Base-by-base conservation (phyloP, 192 early-diverging fungal genomes). In the Radiomyces spectabilis region DNA sequence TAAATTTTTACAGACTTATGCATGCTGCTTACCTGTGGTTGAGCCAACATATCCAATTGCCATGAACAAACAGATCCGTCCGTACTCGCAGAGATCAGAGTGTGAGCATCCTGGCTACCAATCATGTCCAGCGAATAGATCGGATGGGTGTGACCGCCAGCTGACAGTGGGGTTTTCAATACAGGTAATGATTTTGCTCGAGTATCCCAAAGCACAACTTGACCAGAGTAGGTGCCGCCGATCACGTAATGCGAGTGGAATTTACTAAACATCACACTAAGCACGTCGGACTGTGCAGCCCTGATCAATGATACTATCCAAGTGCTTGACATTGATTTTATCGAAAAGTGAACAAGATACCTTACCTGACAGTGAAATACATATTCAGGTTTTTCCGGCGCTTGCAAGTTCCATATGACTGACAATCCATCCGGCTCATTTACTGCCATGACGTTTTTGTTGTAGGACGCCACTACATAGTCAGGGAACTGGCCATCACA, bases 171-270 rank as follows among this genome's bases (percentile, higher is more conserved):
- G 4, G 97, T 91, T 69, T 94, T 92, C 26, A 94, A 80, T 22
- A 95, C 88, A 4, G 97, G 94, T 24, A 80, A 65, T n/a, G 87
- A 74, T 62, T 95, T 95, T 19, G 91, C 77, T 24, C 97, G 83
- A 41, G 79, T 97, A 71, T 99, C 97, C 97, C 97, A 99, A 16
- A 97, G 72, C n/a, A 94, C 75, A 56, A 99, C 89, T 74, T 99
- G 97, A 22, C 97, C 97, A 26, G 94, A 94, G 65, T 94, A 97
- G 4, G 95, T 93, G n/a, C 95, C 92, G 52, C 94, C 97, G 26
- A 99, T 82, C 33, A 99, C 66, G 37, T 91, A 62, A 58, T 88
- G 88, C 26, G 92, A 91, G 61, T 97, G 92, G 61, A 95, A 97
- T 19, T 87, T 82, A 15, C 92, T 92, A 54, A 97, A 97, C 16